Base-by-base conservation (phyloP, 2,329 filamentous ascomycete genomes). In the Aspergillus versicolor region DNA sequence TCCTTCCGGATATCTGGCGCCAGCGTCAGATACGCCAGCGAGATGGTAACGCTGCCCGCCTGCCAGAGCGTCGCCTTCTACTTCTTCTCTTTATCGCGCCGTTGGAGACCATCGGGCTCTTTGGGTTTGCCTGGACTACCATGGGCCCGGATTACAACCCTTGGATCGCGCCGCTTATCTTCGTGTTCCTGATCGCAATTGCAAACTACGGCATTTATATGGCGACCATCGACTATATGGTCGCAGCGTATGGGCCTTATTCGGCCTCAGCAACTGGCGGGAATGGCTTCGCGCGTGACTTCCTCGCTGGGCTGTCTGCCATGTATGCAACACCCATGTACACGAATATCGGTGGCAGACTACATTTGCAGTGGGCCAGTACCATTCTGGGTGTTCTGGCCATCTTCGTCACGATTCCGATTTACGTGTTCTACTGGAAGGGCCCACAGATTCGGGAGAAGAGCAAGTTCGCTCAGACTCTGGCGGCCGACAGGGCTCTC, bases 201-300 rank as follows among this genome's bases (percentile, higher is more conserved):
- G 88, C 88, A 54, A 91, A 91, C 66, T 89, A 88, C 57, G 77
- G 83, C 34, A 89, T 90, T 57, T 90, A 90, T 75, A 89, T 89
- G 84, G 86, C 87, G 1, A 89, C 87, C 1, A 88, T 90, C 61
- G 87, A 91, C 71, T 91, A 91, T 75, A 90, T 90, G 83, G 84
- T 90, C 37, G 87, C 85, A 57, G 86, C 88, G 0, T 90, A 91
- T 65, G 89, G 88, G 0, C 84, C 84, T 0, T 91, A 90, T 69
- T 84, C 87, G 2, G 88, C 88, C 1, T 90, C 87, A 0, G 89
- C 89, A 0, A 91, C 88, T 0, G 89, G 88, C 41, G 88, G 88
- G 19, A 91, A 91, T 61, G 89, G 88, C 2, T 90, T 88, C 75
- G 82, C 87, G 3, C 82, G 89, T 62, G 88, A 91, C 67, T 86